Evolutionary conservation across 164 flowering plant genomes (phyloP).

Genomic region (Macadamia tetraphylla): DNA sequence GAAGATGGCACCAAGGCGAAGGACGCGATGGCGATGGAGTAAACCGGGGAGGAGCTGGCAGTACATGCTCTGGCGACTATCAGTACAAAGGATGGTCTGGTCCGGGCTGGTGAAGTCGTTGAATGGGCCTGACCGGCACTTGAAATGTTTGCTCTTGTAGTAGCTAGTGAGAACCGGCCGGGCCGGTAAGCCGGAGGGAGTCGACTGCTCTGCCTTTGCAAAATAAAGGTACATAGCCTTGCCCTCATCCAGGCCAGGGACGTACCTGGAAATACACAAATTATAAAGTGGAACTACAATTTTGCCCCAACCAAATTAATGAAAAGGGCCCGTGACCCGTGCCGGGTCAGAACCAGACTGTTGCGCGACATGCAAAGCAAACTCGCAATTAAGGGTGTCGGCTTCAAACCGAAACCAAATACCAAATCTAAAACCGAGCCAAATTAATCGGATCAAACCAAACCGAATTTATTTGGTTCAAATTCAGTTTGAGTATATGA

Average conservation of each 20-base stretch:
- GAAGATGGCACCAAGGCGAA: slow-evolving; percentile 79
- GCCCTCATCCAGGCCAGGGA: slow-evolving; percentile 69
- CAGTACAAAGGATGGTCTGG: slow-evolving; percentile 57
- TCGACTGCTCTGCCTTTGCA: slow-evolving; percentile 54
- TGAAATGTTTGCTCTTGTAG: slow-evolving; percentile 80
- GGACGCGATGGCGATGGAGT: slow-evolving; percentile 51
- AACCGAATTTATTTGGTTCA: no score
- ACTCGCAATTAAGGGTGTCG: no score
- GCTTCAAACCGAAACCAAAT: no score
- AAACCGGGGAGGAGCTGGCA: slow-evolving; percentile 75
- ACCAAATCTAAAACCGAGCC: no score
- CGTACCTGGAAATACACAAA: slow-evolving; percentile 32
- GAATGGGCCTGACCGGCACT: slow-evolving; percentile 56
- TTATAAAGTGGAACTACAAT: no score
- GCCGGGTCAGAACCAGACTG: no score
- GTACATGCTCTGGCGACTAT: slow-evolving; percentile 79
- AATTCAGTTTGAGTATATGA: no score
- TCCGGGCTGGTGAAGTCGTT: slow-evolving; percentile 70
- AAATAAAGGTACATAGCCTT: slow-evolving; percentile 77
- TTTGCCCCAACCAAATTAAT: no score
- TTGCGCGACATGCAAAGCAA: no score
- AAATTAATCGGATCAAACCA: no score
- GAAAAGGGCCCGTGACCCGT: no score
- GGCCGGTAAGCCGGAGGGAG: slow-evolving; percentile 64
- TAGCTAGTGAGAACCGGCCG: slow-evolving; percentile 83